A percentile compares a stretch with the other conserved stretches of the same genome.
Conservation (phyloP, 345 rosid genomes). For the Populus davidiana region DNA sequence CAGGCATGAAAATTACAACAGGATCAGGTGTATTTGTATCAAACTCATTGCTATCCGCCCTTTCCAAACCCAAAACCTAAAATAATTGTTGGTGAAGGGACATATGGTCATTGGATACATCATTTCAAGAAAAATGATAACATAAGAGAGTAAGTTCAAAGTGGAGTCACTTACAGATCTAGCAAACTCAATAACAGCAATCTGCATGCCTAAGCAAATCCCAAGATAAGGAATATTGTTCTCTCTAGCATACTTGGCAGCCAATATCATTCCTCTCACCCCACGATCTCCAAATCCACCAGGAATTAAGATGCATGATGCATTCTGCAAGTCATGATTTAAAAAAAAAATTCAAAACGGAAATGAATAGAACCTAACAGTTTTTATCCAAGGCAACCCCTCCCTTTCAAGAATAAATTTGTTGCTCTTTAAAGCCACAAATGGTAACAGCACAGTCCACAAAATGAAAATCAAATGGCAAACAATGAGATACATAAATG, state of each 20-base stretch:
- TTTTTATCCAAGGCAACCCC: not conserved
- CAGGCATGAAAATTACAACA: constrained; percentile 38
- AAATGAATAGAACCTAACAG: not conserved
- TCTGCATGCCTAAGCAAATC: constrained; percentile 39
- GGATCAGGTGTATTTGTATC: constrained; percentile 26
- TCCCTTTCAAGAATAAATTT: not conserved
- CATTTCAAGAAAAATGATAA: not conserved
- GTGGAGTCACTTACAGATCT: constrained; percentile 37
- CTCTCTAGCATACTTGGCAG: constrained; percentile 39
- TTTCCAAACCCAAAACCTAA: constrained; percentile 47
- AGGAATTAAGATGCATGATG: constrained; percentile 31
- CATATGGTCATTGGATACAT: not conserved
- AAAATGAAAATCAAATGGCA: not conserved
- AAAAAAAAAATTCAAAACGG: not conserved
- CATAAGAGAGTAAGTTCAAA: constrained; percentile 3
- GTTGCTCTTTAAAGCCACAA: not conserved
- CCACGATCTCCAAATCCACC: constrained; percentile 43
- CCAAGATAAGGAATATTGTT: constrained; percentile 35
- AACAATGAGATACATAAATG: not conserved
- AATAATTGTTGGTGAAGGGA: constrained; percentile 18
- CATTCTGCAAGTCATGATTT: constrained; percentile 19
- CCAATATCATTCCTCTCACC: constrained; percentile 35
- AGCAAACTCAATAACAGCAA: constrained; percentile 34
- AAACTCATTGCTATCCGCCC: constrained; percentile 30
- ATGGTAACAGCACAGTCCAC: not conserved